Conservation (phyloP, 306 rosid species). For the Cucumis melo region DNA sequence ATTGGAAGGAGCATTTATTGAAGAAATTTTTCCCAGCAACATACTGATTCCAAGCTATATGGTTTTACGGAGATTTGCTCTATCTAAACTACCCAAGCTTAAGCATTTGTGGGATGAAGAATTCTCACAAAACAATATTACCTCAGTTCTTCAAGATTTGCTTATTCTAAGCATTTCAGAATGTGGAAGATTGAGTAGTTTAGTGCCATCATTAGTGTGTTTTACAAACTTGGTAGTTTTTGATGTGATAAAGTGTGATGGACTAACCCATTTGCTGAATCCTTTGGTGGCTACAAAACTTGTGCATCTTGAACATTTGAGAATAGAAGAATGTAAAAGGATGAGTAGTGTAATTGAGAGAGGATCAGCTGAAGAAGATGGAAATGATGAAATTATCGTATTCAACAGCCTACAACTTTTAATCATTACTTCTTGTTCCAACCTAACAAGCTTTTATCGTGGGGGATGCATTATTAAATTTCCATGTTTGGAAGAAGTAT, state of each 20-base stretch:
- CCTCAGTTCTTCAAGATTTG: neutral
- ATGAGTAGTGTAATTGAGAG: neutral
- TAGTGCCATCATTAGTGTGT: neutral
- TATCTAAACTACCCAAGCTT: neutral
- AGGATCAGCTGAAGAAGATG: neutral
- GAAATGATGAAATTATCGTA: neutral
- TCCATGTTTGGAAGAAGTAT: neutral
- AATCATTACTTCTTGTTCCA: fast-evolving
- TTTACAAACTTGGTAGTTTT: neutral
- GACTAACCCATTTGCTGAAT: neutral
- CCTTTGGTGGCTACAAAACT: neutral
- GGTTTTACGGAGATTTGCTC: neutral
- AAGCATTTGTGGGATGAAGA: neutral
- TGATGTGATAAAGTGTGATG: neutral
- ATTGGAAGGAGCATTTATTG: neutral
- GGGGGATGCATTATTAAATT: neutral
- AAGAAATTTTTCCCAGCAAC: neutral
- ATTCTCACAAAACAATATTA: neutral
- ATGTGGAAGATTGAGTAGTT: neutral
- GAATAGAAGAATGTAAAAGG: neutral
- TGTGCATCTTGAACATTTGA: fast-evolving
- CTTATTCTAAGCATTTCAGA: fast-evolving
- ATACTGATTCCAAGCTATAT: neutral
- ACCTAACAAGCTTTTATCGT: neutral
- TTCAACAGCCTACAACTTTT: fast-evolving